Base-by-base conservation (phyloP, 176 grass and related monocot species). In the Carex littledalei region DNA sequence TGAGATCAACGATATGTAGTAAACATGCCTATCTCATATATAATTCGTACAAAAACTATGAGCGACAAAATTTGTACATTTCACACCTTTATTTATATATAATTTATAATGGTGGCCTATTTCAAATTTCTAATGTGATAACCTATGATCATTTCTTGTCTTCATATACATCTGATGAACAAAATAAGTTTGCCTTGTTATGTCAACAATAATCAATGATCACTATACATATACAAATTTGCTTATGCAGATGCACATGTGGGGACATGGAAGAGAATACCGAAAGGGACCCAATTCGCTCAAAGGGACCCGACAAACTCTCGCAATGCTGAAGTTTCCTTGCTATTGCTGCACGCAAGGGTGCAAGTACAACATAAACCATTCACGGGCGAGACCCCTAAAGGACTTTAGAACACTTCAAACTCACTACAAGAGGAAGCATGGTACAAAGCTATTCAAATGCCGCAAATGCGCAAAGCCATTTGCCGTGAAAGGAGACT, bases 381-480 rank as follows among this genome's bases (percentile, higher is more conserved):
- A 99, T 82, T 93, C 96, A 22, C 85, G 93, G 3, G 85, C 93
- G 21, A 86, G 85, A 74, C 93, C 96, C 37, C 86, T 99, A 68
- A 99, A 99, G 90, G 96, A 99, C 85, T 99, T 99, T 73, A 87
- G 96, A 82, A 99, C 96, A 22, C 90, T 99, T 78, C 96, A 99
- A 86, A 99, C 96, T 54, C 96, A 99, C 87, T 99, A 95, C 91
- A 95, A 92, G 93, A 85, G 96, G 80, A 99, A 99, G 89, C 96
- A 99, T 71, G 96, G 91, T 63, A 59, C 79, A 69, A 95, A 91
- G 89, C 77, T 87, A 15, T 99, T 99, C 91, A 85, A 76, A 64
- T 99, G 96, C 86, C 89, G 96, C 87, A 92, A 89, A 84, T 99
- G 96, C 84, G 67, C 89, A 34, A 99, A 95, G 84, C 91, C 96